These are phyloP conservation scores for Aureobasidium namibiae DNA, from an alignment of 2,329 filamentous ascomycete genomes.

Conservation along the genomic window DNA sequence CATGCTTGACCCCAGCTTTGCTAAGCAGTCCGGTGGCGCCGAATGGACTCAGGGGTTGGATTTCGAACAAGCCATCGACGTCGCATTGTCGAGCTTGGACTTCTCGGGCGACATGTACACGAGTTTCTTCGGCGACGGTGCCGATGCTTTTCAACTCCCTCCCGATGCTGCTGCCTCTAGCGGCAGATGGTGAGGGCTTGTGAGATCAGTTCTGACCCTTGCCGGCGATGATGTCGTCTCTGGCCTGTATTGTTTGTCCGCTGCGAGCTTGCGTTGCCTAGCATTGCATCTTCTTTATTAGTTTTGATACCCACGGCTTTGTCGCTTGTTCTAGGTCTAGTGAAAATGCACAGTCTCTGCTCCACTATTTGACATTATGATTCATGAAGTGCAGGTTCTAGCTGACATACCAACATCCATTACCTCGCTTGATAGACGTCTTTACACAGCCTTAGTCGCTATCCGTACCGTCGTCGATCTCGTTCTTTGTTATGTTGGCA, in stretches of 20 bases:
- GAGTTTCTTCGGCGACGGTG: constrained; percentile 16
- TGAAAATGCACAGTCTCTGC: background rate
- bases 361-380: background rate
- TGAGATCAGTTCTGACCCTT: too few relatives aligned
- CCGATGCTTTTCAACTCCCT: constrained; percentile 15
- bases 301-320: background rate
- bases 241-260: background rate
- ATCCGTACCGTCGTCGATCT: too few relatives aligned
- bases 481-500: background rate
- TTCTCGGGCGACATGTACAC: constrained; percentile 15
- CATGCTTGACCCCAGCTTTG: constrained; percentile 8
- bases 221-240: background rate
- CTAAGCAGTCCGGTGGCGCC: constrained; percentile 3
- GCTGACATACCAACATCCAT: too few relatives aligned
- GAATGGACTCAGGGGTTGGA: constrained; percentile 16
- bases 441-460: too few relatives aligned
- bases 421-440: too few relatives aligned
- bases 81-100: constrained; percentile 15
- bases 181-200: background rate
- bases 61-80: constrained; percentile 16
- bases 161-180: background rate
- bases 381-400: background rate
- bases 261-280: background rate
- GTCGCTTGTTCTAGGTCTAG: background rate
- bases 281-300: background rate